phyloP scores from a whole-genome alignment of 352 stramenopile species.

The Globisporangium abappressorium region DNA sequence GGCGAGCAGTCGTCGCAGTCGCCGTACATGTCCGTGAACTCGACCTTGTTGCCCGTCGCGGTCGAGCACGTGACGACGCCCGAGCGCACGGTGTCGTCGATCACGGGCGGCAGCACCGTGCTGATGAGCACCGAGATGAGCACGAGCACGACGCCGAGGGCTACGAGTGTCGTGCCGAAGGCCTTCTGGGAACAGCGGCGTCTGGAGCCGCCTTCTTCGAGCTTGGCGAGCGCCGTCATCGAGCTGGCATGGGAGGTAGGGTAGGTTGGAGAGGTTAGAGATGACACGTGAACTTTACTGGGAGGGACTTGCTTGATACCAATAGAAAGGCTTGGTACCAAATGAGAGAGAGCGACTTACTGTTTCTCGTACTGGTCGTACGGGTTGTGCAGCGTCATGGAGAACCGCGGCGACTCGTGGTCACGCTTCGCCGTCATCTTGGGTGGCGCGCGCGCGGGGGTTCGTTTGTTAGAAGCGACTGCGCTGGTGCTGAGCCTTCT shows the following conservation, averaged over 20 bases:
- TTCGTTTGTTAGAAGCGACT: background rate
- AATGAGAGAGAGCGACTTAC: background rate
- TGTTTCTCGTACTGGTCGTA: slow-evolving; percentile 18
- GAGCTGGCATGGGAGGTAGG: slow-evolving; percentile 4
- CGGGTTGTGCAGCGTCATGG: slow-evolving; percentile 16
- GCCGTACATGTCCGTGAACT: slow-evolving; percentile 56
- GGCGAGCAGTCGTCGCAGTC: slow-evolving; percentile 76
- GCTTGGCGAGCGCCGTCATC: slow-evolving; percentile 15
- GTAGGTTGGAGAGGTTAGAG: slow-evolving; percentile 4
- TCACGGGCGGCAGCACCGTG: slow-evolving; percentile 45
- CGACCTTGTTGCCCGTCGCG: slow-evolving; percentile 33
- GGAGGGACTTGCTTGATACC: background rate
- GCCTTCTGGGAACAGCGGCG: slow-evolving; percentile 38
- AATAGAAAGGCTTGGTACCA: background rate
- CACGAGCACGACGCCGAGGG: slow-evolving; percentile 26
- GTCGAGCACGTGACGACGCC: slow-evolving; percentile 39
- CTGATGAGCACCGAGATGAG: slow-evolving; percentile 53
- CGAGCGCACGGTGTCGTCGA: slow-evolving; percentile 43
- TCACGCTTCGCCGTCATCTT: slow-evolving; percentile 4
- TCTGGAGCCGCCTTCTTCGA: slow-evolving; percentile 15
- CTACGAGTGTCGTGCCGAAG: slow-evolving; percentile 33
- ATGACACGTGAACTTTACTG: background rate
- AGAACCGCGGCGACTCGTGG: slow-evolving; percentile 17
- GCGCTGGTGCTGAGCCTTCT: background rate
- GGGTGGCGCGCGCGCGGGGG: no score